phyloP scores from a whole-genome alignment of 2,329 filamentous ascomycete genomes.

The Sporothrix euskadiensis region DNA sequence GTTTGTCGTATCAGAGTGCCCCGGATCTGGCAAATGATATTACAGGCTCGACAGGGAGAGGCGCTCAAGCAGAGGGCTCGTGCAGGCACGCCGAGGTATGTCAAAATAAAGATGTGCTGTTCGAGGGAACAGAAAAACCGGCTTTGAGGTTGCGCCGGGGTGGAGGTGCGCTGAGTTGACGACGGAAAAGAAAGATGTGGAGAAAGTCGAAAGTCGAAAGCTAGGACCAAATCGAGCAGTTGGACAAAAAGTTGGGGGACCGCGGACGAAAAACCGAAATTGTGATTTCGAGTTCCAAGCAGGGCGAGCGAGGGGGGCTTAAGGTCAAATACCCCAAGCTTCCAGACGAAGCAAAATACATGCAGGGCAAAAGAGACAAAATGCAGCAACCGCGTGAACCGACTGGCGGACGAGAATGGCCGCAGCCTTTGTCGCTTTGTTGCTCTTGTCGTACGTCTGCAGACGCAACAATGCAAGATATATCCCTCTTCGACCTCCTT shows the following conservation, averaged over 20 bases:
- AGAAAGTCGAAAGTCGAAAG: background rate
- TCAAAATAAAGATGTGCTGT: background rate
- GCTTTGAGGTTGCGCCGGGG: constrained; percentile 7
- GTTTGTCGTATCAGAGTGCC: background rate
- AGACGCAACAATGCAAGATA: constrained; percentile 8
- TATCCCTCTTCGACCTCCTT: background rate
- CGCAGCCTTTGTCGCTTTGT: background rate
- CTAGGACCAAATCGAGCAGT: constrained; percentile 14
- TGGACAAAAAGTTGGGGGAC: background rate
- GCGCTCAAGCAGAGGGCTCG: background rate
- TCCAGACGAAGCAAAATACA: background rate
- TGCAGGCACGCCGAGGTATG: background rate
- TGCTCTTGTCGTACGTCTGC: background rate
- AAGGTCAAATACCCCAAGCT: background rate
- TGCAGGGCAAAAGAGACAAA: background rate
- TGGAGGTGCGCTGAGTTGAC: background rate
- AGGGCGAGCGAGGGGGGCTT: background rate
- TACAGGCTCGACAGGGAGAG: constrained; percentile 4
- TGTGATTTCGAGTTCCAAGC: background rate
- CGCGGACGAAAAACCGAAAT: constrained; percentile 9
- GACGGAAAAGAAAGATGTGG: background rate
- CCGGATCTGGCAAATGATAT: constrained; percentile 7
- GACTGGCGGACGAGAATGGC: constrained; percentile 10
- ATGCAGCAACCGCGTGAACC: background rate
- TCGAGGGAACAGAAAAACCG: background rate